A percentile compares a stretch with the other conserved stretches of the same genome.
Conservation (phyloP, 768 basidiomycete genomes). For the Hygrocybe coccinea region DNA sequence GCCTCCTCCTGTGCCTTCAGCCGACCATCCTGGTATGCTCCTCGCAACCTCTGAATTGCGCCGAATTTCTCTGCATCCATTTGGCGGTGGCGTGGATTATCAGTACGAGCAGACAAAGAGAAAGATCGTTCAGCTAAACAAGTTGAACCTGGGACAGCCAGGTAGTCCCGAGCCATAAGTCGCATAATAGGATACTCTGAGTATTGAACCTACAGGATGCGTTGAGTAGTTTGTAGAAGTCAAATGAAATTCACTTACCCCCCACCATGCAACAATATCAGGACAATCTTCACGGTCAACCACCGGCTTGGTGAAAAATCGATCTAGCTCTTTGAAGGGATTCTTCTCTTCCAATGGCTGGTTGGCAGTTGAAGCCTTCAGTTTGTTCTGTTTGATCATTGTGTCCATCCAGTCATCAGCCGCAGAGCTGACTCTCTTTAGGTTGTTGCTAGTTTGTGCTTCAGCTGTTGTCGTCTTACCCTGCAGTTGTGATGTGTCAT, state of each 20-base stretch:
- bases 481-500: too few species aligned
- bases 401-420: slow-evolving; percentile 6
- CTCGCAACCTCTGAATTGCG: slow-evolving; percentile 4
- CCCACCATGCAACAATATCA: slow-evolving; percentile 9
- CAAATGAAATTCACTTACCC: slow-evolving; percentile 1
- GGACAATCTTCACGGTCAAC: slow-evolving; percentile 3
- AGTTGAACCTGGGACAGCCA: slow-evolving; percentile 14
- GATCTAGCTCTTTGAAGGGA: slow-evolving; percentile 5
- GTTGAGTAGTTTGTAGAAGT: neutral
- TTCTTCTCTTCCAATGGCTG: neutral
- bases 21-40: slow-evolving; percentile 7
- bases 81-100: slow-evolving; percentile 5
- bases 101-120: slow-evolving; percentile 10
- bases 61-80: slow-evolving; percentile 9
- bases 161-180: slow-evolving; percentile 13
- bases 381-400: neutral
- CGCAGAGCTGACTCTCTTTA: too few species aligned
- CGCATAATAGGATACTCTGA: slow-evolving; percentile 10
- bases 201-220: slow-evolving; percentile 1
- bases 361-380: too few species aligned
- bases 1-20: neutral
- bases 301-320: neutral
- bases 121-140: slow-evolving; percentile 8
- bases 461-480: too few species aligned
- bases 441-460: too few species aligned